Conservation (phyloP, 331 rosid genomes). For the Telfairia occidentalis region DNA sequence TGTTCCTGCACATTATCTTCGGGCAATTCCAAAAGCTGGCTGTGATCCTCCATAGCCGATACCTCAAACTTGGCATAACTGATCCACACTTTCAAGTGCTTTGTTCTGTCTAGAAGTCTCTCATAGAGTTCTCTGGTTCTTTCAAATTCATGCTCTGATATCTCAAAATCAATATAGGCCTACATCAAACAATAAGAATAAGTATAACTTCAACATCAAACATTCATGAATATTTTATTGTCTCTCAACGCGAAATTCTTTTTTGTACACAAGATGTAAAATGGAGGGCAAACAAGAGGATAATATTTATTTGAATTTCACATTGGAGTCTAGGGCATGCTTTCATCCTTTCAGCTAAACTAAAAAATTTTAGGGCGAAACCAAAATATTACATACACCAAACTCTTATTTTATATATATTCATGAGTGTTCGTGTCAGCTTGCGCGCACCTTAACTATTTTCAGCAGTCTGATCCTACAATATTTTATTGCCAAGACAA, state of each 20-base stretch:
- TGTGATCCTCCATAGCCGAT: slow-evolving; percentile 35
- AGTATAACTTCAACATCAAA: background rate
- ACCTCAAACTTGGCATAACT: slow-evolving; percentile 83
- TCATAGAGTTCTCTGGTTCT: slow-evolving; percentile 74
- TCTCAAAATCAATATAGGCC: slow-evolving; percentile 87
- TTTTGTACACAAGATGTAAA: background rate
- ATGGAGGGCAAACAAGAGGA: background rate
- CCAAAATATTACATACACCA: background rate
- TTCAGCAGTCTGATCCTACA: no score
- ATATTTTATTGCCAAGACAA: no score
- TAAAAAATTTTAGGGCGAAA: background rate
- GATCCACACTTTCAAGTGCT: slow-evolving; percentile 87
- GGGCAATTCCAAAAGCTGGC: slow-evolving; percentile 17
- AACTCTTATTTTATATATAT: no score
- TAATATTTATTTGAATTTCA: background rate
- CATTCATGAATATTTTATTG: background rate
- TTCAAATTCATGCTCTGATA: slow-evolving; percentile 68
- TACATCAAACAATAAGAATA: slow-evolving; percentile 19
- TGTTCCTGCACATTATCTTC: slow-evolving; percentile 20
- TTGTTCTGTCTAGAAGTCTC: slow-evolving; percentile 81
- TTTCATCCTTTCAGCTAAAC: background rate
- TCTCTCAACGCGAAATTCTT: background rate
- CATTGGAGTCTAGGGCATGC: background rate
- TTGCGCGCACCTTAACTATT: no score
- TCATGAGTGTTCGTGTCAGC: no score